Percentiles rank a stretch among this genome's conserved stretches.
phyloP scores from a whole-genome alignment of 2,329 filamentous ascomycete genomes.

The Cylindrodendrum hubeiense region DNA sequence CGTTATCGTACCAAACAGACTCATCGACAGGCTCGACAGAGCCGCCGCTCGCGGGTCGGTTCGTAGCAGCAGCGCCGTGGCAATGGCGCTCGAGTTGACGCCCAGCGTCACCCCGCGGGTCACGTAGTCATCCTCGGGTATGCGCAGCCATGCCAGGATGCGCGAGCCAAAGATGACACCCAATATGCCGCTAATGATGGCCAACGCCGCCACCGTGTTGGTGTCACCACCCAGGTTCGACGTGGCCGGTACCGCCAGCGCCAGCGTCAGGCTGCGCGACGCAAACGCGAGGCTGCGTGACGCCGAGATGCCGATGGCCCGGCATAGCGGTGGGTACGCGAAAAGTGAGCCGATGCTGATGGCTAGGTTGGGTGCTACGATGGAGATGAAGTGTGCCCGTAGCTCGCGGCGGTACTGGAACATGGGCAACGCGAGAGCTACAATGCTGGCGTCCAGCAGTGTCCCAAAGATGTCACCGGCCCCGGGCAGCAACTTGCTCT shows the following conservation, averaged over 20 bases:
- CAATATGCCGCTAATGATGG: slow-evolving; percentile 70
- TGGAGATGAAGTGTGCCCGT: slow-evolving; percentile 63
- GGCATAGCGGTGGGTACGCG: slow-evolving; percentile 68
- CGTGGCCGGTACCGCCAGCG: slow-evolving; percentile 69
- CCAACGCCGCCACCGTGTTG: slow-evolving; percentile 67
- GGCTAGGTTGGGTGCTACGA: slow-evolving; percentile 64
- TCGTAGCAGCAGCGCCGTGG: slow-evolving; percentile 66
- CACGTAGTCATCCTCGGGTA: slow-evolving; percentile 73
- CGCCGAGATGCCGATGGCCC: slow-evolving; percentile 65
- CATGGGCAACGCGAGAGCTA: slow-evolving; percentile 71
- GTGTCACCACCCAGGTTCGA: slow-evolving; percentile 68
- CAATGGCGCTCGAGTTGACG: slow-evolving; percentile 70
- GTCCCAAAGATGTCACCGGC: slow-evolving; percentile 69
- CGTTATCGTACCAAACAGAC: slow-evolving; percentile 70
- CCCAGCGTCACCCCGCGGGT: slow-evolving; percentile 73
- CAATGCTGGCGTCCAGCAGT: slow-evolving; percentile 69
- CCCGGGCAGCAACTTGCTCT: slow-evolving; percentile 54
- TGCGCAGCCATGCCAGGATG: slow-evolving; percentile 61
- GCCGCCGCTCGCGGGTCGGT: slow-evolving; percentile 71
- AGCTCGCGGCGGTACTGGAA: slow-evolving; percentile 71
- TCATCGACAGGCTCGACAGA: slow-evolving; percentile 71
- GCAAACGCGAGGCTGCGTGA: slow-evolving; percentile 67
- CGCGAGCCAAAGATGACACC: slow-evolving; percentile 67
- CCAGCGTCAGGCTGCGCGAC: slow-evolving; percentile 68
- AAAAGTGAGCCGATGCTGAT: slow-evolving; percentile 67